Evolutionary conservation across 2,329 filamentous ascomycete genomes (phyloP).

Genomic region (Botryotinia globosa): DNA sequence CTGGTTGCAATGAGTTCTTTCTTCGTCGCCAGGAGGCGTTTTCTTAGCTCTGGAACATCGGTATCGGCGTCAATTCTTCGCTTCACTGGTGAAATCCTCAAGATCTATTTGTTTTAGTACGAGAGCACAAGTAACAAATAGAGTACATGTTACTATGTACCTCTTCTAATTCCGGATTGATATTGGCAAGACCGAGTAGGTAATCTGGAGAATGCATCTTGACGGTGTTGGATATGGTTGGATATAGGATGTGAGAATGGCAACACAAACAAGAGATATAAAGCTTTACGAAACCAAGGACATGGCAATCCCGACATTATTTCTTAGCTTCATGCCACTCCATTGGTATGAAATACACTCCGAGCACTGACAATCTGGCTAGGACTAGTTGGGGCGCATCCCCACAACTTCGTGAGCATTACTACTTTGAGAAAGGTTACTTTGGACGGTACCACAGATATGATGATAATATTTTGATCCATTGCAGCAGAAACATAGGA

Average conservation of each 20-base stretch:
- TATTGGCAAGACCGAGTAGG: conserved; percentile 24
- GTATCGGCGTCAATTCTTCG: not conserved
- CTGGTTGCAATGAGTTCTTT: not conserved
- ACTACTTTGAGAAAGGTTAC: conserved; percentile 15
- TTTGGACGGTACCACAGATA: not conserved
- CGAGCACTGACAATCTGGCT: not conserved
- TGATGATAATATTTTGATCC: not conserved
- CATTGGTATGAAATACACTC: not conserved
- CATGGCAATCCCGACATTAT: not conserved
- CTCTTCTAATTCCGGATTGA: conserved; percentile 27
- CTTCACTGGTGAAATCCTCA: not conserved
- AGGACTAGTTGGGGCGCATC: not conserved
- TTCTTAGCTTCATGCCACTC: not conserved
- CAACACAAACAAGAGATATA: not conserved
- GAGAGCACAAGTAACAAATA: too few relatives aligned
- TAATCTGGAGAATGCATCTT: conserved; percentile 16
- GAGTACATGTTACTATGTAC: conserved; percentile 9
- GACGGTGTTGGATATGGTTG: not conserved
- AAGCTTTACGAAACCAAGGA: not conserved
- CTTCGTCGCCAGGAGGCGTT: not conserved
- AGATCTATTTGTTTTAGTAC: not conserved
- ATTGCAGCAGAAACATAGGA: not conserved
- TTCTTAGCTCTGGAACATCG: not conserved
- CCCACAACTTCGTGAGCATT: conserved; percentile 12
- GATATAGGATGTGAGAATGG: not conserved